A percentile compares a stretch with the other conserved stretches of the same genome.
These are phyloP conservation scores for Escovopsis weberi DNA, from an alignment of 2,329 filamentous ascomycete genomes.

Conservation along the genomic window DNA sequence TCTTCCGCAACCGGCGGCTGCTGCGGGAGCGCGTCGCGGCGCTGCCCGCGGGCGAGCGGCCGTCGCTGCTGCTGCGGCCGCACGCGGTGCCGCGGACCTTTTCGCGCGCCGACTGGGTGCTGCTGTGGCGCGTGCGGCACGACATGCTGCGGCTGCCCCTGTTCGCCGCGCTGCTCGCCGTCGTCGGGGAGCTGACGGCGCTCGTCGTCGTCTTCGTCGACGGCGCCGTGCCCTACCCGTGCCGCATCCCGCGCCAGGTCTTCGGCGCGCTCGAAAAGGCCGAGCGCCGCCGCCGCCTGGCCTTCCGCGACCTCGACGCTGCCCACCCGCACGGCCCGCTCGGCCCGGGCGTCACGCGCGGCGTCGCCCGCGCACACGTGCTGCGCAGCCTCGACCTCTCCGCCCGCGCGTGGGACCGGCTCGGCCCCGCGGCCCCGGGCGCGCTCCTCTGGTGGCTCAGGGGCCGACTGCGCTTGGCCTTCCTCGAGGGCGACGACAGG, in stretches of 20 bases:
- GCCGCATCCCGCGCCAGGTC: conserved; percentile 67
- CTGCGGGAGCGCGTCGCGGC: conserved; percentile 28
- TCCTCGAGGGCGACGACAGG: conserved; percentile 56
- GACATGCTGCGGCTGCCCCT: conserved; percentile 67
- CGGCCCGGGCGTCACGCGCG: conserved; percentile 16
- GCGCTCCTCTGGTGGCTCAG: conserved; percentile 34
- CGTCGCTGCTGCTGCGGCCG: conserved; percentile 22
- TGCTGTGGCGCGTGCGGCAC: conserved; percentile 50
- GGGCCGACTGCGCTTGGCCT: conserved; percentile 40
- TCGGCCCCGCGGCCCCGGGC: conserved; percentile 30
- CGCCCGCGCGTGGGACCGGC: conserved; percentile 33
- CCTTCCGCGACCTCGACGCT: conserved; percentile 30
- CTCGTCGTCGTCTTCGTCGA: conserved; percentile 60
- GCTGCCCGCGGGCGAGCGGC: conserved; percentile 40
- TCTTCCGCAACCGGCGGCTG: conserved; percentile 50
- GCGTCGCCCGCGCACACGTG: conserved; percentile 22
- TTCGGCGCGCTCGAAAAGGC: conserved; percentile 38
- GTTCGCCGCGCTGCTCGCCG: conserved; percentile 59
- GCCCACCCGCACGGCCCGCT: conserved; percentile 21
- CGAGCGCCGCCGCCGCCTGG: conserved; percentile 35
- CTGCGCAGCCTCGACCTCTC: conserved; percentile 30
- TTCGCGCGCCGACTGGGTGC: conserved; percentile 55
- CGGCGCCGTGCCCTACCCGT: conserved; percentile 61
- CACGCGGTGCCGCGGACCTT: conserved; percentile 19
- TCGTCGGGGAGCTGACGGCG: conserved; percentile 80